Conservation (phyloP, 306 rosid species). For the Cicer cuneatum region DNA sequence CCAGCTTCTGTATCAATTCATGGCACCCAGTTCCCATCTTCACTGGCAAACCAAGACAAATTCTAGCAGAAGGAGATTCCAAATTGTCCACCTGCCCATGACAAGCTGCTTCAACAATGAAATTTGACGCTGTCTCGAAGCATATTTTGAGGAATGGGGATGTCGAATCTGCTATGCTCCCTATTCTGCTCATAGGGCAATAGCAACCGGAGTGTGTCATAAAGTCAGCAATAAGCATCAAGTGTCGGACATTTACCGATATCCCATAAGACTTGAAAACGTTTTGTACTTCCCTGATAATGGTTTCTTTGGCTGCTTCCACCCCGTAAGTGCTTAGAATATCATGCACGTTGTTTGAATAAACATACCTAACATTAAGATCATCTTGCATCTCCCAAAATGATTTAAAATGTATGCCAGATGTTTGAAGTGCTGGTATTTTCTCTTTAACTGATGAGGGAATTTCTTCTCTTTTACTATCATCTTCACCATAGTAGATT, state of each 20-base stretch:
- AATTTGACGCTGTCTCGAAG: conserved; percentile 82
- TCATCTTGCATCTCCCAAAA: conserved; percentile 71
- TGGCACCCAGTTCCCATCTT: conserved; percentile 84
- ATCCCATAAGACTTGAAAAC: conserved; percentile 88
- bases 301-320: conserved; percentile 89
- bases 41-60: conserved; percentile 90
- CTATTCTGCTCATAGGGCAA: conserved; percentile 70
- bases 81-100: conserved; percentile 74
- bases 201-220: conserved; percentile 84
- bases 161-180: conserved; percentile 61
- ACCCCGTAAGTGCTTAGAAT: conserved; percentile 78
- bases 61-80: conserved; percentile 89
- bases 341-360: conserved; percentile 73
- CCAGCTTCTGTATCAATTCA: conserved; percentile 76
- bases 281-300: conserved; percentile 77
- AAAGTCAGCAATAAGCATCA: conserved; percentile 79
- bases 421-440: conserved; percentile 75
- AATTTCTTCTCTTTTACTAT: conserved; percentile 52
- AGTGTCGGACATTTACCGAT: conserved; percentile 82
- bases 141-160: conserved; percentile 87
- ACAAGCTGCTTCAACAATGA: conserved; percentile 80
- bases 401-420: conserved; percentile 78
- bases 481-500: conserved; percentile 69
- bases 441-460: conserved; percentile 61
- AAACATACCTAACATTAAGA: conserved; percentile 73